Percentiles rank a stretch among this genome's conserved stretches.
These are phyloP conservation scores for Fusarium beomiforme DNA, from an alignment of 2,329 filamentous ascomycete species.

Conservation along the genomic window DNA sequence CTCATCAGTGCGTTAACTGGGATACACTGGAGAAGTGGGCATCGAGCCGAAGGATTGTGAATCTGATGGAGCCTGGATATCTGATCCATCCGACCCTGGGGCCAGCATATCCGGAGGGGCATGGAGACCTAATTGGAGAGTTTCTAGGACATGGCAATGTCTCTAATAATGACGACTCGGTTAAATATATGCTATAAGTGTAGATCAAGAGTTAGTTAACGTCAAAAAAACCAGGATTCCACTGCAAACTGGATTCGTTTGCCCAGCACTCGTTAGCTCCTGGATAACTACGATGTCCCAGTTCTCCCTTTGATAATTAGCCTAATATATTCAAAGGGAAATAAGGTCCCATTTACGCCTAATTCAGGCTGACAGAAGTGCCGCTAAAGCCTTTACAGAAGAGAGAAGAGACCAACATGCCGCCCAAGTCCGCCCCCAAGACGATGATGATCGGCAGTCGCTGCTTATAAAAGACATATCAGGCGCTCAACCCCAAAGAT, in stretches of 20 bases:
- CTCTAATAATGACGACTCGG: neutral
- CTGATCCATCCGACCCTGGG: neutral
- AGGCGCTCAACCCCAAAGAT: neutral
- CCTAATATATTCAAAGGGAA: neutral
- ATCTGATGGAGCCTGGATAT: neutral
- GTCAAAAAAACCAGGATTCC: too few relatives aligned
- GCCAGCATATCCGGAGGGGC: neutral
- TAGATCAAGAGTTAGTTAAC: fast-evolving
- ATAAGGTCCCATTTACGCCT: fast-evolving
- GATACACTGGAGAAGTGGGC: neutral
- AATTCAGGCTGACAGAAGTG: neutral
- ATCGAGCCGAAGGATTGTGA: neutral
- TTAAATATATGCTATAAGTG: neutral
- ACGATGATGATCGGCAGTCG: neutral
- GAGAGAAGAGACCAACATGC: neutral
- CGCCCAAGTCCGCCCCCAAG: neutral
- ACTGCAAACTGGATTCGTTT: too few relatives aligned
- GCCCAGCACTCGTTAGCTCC: too few relatives aligned
- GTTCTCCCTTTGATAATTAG: too few relatives aligned
- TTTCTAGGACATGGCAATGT: neutral
- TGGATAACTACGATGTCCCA: too few relatives aligned
- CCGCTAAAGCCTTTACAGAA: too few relatives aligned
- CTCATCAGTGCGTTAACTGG: neutral
- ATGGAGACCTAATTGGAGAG: neutral
- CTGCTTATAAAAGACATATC: fast-evolving